A percentile compares a stretch with the other conserved stretches of the same genome.
Evolutionary conservation across 2,329 filamentous ascomycete genomes (phyloP).

Genomic region (Cadophora luteo-olivacea): DNA sequence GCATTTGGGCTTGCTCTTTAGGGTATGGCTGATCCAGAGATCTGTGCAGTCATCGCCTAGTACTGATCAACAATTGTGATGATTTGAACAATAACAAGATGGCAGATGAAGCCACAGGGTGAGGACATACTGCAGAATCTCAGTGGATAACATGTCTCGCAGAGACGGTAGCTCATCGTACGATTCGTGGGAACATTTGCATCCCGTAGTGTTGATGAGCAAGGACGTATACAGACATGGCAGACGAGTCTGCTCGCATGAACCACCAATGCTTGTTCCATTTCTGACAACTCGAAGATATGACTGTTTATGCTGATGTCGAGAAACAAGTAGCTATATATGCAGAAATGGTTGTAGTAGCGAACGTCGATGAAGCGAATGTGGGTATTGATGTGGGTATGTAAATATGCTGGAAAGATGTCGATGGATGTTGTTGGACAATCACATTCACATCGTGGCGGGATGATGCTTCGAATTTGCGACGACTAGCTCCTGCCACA

Average conservation of each 20-base stretch:
- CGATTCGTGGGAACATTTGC: not conserved
- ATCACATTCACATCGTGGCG: not conserved
- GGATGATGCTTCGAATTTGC: not conserved
- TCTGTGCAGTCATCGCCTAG: not conserved
- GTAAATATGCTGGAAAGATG: not conserved
- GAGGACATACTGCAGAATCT: conserved; percentile 1
- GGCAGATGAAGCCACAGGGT: not conserved
- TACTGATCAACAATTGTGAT: not conserved
- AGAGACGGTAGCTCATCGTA: not conserved
- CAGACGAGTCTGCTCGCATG: not conserved
- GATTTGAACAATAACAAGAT: not conserved
- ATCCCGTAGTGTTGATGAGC: not conserved
- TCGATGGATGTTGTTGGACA: not conserved
- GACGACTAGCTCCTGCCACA: not conserved
- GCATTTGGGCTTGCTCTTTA: not conserved
- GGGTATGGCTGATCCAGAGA: not conserved
- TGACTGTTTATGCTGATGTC: not conserved
- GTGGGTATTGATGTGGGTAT: not conserved
- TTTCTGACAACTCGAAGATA: not conserved
- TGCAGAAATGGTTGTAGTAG: not conserved
- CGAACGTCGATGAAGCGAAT: not conserved
- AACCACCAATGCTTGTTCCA: not conserved
- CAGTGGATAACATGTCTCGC: not conserved
- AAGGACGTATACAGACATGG: not conserved
- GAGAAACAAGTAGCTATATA: not conserved